Base-by-base conservation (phyloP, 805 yeast genomes). In the Lachancea waltii region DNA sequence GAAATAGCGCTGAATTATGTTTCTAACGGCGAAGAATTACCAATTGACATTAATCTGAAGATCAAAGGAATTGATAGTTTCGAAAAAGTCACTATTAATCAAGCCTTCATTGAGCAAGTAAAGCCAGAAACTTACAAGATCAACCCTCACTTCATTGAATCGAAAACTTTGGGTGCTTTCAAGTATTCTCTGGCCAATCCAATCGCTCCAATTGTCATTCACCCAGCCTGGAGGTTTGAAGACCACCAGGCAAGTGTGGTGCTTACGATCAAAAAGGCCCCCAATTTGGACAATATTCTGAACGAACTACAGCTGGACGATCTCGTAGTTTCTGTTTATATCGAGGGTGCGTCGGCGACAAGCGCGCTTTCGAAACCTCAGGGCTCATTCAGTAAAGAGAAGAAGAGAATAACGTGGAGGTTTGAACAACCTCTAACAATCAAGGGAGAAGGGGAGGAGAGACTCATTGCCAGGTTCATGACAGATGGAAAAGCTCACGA, bases 181-280 rank as follows among this genome's bases (percentile, higher is more conserved):
- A 85, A 85, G 57, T 90, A 89, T 56, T 69, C 81, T 56, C 54
- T 75, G 35, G 70, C 70, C 29, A 64, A 68, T 38, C 64, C 68
- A 41, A 57, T 64, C 11, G 75, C 80, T 7, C 97, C 97, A 9
- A 60, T 90, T 18, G 59, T 74, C 20, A 70, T 90, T 33, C 70
- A 77, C 27, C 96, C 95, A 29, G 75, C 81, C 31, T 92, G 97
- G 97, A 82, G 87, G 54, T 82, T 81, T 55, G 96, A 89, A 58
- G 71, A 72, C 14, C 79, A 72, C 39, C 95, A 87, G 64, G 79
- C 96, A 1, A 81, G 95, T 48, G 81, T 90, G 41, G 83, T 89
- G 64, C 69, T 90, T 41, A 77, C 81, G 14, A 63, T 85, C 45
- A 54, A 54, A 24, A 49, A 75, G 26, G 48, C 54, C 5, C 62